Conservation (phyloP, 83 land plant genomes). For the Diphasiastrum complanatum region DNA sequence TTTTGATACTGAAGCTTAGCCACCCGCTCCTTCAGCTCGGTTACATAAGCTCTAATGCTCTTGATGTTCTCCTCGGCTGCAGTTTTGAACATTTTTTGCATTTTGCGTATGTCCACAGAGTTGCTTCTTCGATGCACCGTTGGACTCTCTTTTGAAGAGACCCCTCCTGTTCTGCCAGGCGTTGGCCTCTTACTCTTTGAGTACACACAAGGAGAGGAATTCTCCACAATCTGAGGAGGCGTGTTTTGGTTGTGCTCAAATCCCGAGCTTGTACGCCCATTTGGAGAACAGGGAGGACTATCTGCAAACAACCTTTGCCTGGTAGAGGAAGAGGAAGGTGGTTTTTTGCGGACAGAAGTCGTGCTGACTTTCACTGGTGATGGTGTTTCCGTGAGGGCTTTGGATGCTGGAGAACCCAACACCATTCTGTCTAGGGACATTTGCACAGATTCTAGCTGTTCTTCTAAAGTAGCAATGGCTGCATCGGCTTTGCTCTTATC, state of each 20-base stretch:
- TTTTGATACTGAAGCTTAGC: conserved; percentile 21
- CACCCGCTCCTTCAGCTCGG: conserved; percentile 20
- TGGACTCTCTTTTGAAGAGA: conserved; percentile 21
- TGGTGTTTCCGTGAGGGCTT: conserved; percentile 17
- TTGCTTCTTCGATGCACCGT: conserved; percentile 52
- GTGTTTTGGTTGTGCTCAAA: conserved; percentile 63
- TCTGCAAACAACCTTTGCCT: conserved; percentile 42
- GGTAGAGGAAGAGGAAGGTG: conserved; percentile 38
- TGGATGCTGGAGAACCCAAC: conserved; percentile 43
- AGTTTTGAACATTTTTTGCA: conserved; percentile 19
- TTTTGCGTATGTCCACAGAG: conserved; percentile 27
- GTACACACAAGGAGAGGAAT: conserved; percentile 15
- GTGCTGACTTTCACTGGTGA: conserved; percentile 29
- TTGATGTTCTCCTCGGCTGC: conserved; percentile 20
- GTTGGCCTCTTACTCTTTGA: conserved; percentile 15
- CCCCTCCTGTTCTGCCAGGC: conserved; percentile 15
- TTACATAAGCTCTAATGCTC: conserved; percentile 18
- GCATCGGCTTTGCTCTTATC: conserved; percentile 35
- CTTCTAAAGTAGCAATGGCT: conserved; percentile 76
- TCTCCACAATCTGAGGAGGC: conserved; percentile 39
- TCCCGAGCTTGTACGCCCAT: conserved; percentile 39
- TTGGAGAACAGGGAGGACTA: conserved; percentile 83
- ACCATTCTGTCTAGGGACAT: conserved; percentile 85
- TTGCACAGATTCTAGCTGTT: conserved; percentile 85
- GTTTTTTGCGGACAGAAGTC: conserved; percentile 50